Evolutionary conservation across 2,329 filamentous ascomycete genomes (phyloP), one percentile per base, ranked within the genome.

Genomic region (Fusarium caatingaense): DNA sequence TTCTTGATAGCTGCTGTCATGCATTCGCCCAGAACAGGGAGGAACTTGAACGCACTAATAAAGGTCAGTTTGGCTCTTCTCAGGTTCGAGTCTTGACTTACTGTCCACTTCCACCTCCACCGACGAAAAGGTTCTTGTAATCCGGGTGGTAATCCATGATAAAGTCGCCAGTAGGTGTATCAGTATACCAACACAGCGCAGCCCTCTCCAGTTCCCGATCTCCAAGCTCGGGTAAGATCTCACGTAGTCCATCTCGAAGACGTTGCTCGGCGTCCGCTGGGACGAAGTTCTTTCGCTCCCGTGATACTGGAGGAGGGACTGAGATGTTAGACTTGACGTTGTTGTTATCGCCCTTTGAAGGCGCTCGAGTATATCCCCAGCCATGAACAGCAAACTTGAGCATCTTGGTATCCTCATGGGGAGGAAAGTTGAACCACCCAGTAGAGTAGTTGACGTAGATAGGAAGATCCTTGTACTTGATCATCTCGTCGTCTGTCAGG

Each of bases 351-450:
- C 30, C n/a, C 10, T 44, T 30, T 0, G 50, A 45, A 0, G 65
- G 68, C 6, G 60, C 42, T 16, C 68, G 51, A 40, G 69, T 72
- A 25, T 72, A 72, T 9, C 68, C 69, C 69, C 69, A 72, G 4
- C 69, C 69, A 0, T 72, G 69, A 0, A 72, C 56, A 4, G 69
- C 68, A 40, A 72, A 55, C 27, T 73, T 73, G 25, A 73, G 68
- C 54, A 64, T 60, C 20, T 56, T 66, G 1, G 68, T 56, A 6
- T 71, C 70, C 2, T 59, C 40, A 2, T 73, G 71, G 2, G 70
- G 71, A 11, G 71, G 71, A 8, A 73, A 73, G 48, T 71, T 71
- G 57, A 73, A 73, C 70, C 70, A 73, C 2, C 71, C 71, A 1
- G 70, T 71, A 2, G 68, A 30, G 13, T 66, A 73, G 45, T 73